Base-by-base conservation (phyloP, 257 asterid species). In the Solanum ahanhuiri region DNA sequence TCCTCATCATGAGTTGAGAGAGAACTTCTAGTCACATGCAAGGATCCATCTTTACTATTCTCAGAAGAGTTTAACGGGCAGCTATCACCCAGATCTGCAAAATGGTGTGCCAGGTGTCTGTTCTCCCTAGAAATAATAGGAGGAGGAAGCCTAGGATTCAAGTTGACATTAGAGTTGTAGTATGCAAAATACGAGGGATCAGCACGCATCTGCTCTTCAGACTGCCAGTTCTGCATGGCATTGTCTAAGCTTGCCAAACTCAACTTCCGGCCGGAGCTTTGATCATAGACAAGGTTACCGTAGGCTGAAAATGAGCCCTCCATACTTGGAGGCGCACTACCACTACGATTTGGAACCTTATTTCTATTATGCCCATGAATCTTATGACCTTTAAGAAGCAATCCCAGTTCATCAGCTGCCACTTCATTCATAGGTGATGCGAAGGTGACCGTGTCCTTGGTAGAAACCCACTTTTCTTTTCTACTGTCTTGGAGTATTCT, bases 241-340 rank as follows among this genome's bases (percentile, higher is more conserved):
- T 70, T 85, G 64, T 88, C 89, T 79, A 92, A 88, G 88, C 87
- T 89, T 79, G 88, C 85, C 43, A 84, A 67, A 89, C 83, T 88
- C 82, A 89, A 88, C 86, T 85, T 85, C 85, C 86, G 66, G 82
- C 85, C 31, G 25, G 89, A 72, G 37, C 66, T 83, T 35, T 89
- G 93, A 83, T 88, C 88, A 83, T 84, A 67, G 34, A 89, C 75
- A 81, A 91, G 90, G 88, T 90, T 90, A 67, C 95, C 94, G 72
- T 86, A 91, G 87, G 96, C 93, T 10, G 91, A 92, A 90, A 92
- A 91, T 2, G 98, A 93, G 69, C 94, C 95, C 87, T 94, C 98
- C 86, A 95, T 94, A 90, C 96, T 93, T 28, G 98, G 98, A 63
- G 98, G 98, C 28, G 98, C 98, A 89, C 98, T 95, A 35, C 96